phyloP scores from a whole-genome alignment of 306 rosid genomes.

The Cucumis cinereus region DNA sequence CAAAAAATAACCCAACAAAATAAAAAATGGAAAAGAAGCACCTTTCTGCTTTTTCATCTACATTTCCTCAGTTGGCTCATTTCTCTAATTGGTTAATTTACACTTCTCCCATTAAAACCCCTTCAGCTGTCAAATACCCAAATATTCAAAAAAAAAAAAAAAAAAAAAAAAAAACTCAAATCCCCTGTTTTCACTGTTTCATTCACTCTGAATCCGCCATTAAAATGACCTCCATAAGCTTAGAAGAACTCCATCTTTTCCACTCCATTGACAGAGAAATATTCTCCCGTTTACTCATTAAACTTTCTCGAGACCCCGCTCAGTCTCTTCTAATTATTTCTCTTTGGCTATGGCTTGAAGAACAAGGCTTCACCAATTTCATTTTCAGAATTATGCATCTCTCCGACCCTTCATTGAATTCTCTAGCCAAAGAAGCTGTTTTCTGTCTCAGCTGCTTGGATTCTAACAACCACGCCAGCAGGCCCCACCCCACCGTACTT shows the following conservation, averaged over 20 bases:
- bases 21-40: not conserved
- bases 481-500: not conserved
- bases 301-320: slow-evolving; percentile 7
- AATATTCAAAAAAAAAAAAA: not conserved
- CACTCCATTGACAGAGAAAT: slow-evolving; percentile 28
- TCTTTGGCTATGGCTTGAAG: slow-evolving; percentile 47
- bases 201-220: not conserved
- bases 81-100: not conserved
- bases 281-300: slow-evolving; percentile 20
- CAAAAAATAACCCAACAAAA: not conserved
- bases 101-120: not conserved
- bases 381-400: slow-evolving; percentile 9
- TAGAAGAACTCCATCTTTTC: slow-evolving; percentile 14
- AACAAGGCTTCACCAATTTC: slow-evolving; percentile 12
- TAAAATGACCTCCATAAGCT: slow-evolving; percentile 1
- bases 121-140: not conserved
- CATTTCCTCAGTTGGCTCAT: not conserved
- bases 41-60: not conserved
- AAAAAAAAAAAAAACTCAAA: not conserved
- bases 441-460: slow-evolving; percentile 27
- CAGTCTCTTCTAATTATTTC: slow-evolving; percentile 41
- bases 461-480: not conserved
- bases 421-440: slow-evolving; percentile 28
- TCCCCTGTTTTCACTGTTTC: not conserved
- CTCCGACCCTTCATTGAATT: slow-evolving; percentile 8